phyloP scores from a whole-genome alignment of 148 eudicot species.

The Rhododendron ferrugineum region DNA sequence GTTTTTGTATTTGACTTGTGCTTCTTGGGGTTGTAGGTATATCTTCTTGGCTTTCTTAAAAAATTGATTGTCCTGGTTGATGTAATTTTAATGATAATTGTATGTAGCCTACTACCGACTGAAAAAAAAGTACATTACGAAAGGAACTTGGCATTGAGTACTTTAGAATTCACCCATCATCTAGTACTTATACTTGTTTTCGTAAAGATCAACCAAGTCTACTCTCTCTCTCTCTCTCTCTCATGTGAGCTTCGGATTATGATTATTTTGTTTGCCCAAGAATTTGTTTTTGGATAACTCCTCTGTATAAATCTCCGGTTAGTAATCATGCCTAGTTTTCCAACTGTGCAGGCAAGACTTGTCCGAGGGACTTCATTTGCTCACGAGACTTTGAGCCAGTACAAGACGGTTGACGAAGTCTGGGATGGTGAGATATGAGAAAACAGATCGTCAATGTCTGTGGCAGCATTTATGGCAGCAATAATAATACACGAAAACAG shows the following conservation, averaged over 20 bases:
- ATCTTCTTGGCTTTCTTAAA: background rate
- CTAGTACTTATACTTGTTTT: too few relatives aligned
- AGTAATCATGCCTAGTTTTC: background rate
- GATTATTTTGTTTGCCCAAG: background rate
- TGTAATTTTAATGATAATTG: background rate
- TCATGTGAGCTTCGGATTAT: background rate
- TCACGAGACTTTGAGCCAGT: slow-evolving; percentile 45
- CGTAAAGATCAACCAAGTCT: too few relatives aligned
- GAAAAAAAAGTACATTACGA: background rate
- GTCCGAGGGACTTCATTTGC: slow-evolving; percentile 27
- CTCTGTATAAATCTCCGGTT: background rate
- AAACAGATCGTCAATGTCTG: background rate
- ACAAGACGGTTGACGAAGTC: slow-evolving; percentile 66
- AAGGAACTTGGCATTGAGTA: background rate
- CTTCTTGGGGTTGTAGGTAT: background rate
- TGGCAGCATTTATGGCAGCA: too few relatives aligned
- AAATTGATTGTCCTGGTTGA: background rate
- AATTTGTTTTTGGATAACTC: background rate
- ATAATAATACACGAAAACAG: background rate
- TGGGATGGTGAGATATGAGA: slow-evolving; percentile 71
- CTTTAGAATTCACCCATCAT: background rate
- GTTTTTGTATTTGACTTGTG: background rate
- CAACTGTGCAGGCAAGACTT: slow-evolving; percentile 44
- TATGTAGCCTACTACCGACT: background rate
- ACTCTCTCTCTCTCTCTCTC: background rate